phyloP scores from a whole-genome alignment of 2,329 filamentous ascomycete species.

The Pseudocercospora eumusae region DNA sequence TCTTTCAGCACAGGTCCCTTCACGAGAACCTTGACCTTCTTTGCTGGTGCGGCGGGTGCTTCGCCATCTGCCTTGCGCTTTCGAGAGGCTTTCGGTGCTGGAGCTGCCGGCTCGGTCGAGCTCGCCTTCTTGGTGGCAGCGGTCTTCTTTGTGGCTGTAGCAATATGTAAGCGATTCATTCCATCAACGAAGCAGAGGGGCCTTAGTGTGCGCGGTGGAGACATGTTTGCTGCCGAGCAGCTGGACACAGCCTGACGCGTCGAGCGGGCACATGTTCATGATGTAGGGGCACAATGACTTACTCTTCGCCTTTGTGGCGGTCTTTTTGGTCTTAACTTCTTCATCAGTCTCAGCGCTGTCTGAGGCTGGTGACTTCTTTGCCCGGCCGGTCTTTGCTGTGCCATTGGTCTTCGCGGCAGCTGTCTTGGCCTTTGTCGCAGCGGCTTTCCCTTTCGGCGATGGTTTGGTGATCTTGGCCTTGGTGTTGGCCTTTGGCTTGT shows the following conservation, averaged over 20 bases:
- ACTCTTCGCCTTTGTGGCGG: constrained; percentile 27
- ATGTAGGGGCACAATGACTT: constrained; percentile 19
- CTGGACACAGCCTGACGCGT: constrained; percentile 10
- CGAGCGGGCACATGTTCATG: not conserved
- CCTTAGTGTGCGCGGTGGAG: constrained; percentile 7
- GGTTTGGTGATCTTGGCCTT: constrained; percentile 35
- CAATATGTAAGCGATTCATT: constrained; percentile 26
- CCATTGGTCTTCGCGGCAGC: constrained; percentile 32
- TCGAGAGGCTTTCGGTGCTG: constrained; percentile 26
- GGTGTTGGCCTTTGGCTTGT: constrained; percentile 35
- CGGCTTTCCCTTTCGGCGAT: constrained; percentile 18
- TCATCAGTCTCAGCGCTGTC: constrained; percentile 23
- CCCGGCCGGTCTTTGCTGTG: constrained; percentile 27
- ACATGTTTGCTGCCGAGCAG: constrained; percentile 20
- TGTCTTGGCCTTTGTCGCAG: constrained; percentile 22
- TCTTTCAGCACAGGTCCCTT: constrained; percentile 59
- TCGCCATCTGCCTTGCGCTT: constrained; percentile 37
- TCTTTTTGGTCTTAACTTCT: constrained; percentile 12
- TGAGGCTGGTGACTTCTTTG: constrained; percentile 18
- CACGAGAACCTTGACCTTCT: constrained; percentile 36
- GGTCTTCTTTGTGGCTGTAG: constrained; percentile 31
- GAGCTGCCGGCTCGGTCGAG: constrained; percentile 7
- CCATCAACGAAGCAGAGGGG: constrained; percentile 23
- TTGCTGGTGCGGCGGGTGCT: constrained; percentile 33
- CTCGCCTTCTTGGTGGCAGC: constrained; percentile 19